Base-by-base conservation (phyloP, 306 rosid species). In the Cicer chorassanicum region DNA sequence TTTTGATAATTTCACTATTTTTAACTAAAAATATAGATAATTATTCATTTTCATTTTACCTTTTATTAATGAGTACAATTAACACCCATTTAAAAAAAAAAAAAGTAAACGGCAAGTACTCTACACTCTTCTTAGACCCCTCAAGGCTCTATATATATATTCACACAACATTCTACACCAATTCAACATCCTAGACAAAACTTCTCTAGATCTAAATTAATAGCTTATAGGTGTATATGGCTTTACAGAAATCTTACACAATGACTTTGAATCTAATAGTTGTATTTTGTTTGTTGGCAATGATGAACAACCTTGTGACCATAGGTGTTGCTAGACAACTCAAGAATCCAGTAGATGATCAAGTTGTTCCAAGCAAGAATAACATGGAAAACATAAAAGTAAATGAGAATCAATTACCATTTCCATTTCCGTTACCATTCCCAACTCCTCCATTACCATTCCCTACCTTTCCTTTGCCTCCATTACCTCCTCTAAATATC, bases 381-480 rank as follows among this genome's bases (percentile, higher is more conserved):
- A 8, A 60, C 10, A 60, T 24, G 8, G 65, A 57, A 10, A 24
- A 57, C 1, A 60, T 44, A 11, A 16, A 66, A 66, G 10, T 67
- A 7, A 6, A 67, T 13, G n/a, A 67, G 57, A 67, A 67, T 42
- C 72, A 67, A 14, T 46, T 44, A 8, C 19, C 11, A 10, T 39
- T 39, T 8, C 45, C 44, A 0, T 34, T 36, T 36, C 68, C 68
- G n/a, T 14, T 62, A 12, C 43, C 72, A 61, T 61, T 55, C 12
- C 62, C 62, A 61, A 8, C 72, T 64, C 78, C 78, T 7, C 4
- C 80, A 19, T 1, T 71, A 13, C 73, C 73, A 68, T 7, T 68
- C 34, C 82, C 82, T 15, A 8, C 49, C 7, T 1, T 70, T 50
- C 67, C 78, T 60, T 0, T 75, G 0, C 79, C 79, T 64, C 79